Conservation (phyloP, 2,329 filamentous ascomycete genomes). For the Aspergillus arachidicola region DNA sequence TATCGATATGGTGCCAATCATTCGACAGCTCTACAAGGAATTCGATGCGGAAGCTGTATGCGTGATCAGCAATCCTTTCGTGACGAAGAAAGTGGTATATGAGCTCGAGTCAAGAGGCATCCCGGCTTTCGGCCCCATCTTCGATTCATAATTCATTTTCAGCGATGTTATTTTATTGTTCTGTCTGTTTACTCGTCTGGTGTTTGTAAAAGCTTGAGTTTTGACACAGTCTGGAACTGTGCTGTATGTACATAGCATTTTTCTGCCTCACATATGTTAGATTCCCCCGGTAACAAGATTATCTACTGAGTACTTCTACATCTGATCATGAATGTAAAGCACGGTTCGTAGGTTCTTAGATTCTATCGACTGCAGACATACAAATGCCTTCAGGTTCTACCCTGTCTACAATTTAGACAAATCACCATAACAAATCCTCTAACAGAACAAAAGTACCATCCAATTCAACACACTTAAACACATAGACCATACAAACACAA, state of each 20-base stretch:
- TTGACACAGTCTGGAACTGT: not conserved
- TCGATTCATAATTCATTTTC: conserved; percentile 58
- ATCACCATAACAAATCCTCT: not conserved
- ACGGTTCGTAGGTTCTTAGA: not conserved
- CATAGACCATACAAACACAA: not conserved
- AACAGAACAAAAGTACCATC: not conserved
- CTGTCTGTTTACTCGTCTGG: not conserved
- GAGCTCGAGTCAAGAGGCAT: conserved; percentile 67
- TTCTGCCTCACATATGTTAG: not conserved
- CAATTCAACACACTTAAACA: not conserved
- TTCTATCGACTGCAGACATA: no score
- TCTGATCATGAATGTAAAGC: not conserved
- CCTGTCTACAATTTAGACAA: not conserved
- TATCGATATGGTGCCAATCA: conserved; percentile 61
- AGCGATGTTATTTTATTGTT: conserved; percentile 11
- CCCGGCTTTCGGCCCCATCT: conserved; percentile 73
- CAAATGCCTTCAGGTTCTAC: no score
- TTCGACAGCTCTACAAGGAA: conserved; percentile 53
- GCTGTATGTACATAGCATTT: not conserved
- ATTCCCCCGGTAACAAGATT: not conserved
- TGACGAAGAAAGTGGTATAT: conserved; percentile 70
- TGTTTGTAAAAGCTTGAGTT: not conserved
- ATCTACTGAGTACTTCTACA: not conserved
- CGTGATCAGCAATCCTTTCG: conserved; percentile 69
- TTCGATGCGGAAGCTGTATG: conserved; percentile 67